Percentiles rank a stretch among this genome's conserved stretches.
phyloP scores from a whole-genome alignment of 2,329 filamentous ascomycete species.

The Podosphaera xanthii region DNA sequence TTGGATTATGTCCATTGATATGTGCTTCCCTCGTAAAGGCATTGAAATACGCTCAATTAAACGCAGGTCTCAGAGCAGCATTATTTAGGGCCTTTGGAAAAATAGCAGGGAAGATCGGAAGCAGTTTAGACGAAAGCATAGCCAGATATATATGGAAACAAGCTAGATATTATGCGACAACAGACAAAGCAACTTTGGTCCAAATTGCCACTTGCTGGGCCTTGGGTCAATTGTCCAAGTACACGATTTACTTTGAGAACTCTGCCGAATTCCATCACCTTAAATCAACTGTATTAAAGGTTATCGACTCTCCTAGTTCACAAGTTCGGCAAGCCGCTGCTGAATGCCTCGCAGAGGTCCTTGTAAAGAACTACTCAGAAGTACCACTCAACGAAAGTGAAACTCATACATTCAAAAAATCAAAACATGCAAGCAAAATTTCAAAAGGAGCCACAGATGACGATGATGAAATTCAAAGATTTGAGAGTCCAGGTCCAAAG shows the following conservation, averaged over 20 bases:
- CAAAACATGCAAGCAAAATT: slow-evolving; percentile 38
- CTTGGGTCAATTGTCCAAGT: slow-evolving; percentile 46
- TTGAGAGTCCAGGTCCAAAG: slow-evolving; percentile 53
- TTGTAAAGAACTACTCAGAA: slow-evolving; percentile 62
- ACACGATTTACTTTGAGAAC: slow-evolving; percentile 69
- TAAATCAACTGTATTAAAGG: slow-evolving; percentile 62
- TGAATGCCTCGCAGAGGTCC: slow-evolving; percentile 58
- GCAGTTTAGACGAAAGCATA: slow-evolving; percentile 59
- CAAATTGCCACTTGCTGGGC: slow-evolving; percentile 61
- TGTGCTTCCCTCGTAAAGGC: slow-evolving; percentile 53
- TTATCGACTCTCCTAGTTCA: slow-evolving; percentile 54
- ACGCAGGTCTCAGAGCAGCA: slow-evolving; percentile 63
- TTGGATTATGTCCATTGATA: slow-evolving; percentile 56
- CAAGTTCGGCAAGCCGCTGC: slow-evolving; percentile 69
- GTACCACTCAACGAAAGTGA: slow-evolving; percentile 26
- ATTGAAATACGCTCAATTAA: slow-evolving; percentile 53
- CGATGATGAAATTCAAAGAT: slow-evolving; percentile 42
- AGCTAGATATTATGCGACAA: slow-evolving; percentile 48
- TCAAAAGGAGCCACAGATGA: slow-evolving; percentile 53
- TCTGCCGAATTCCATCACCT: slow-evolving; percentile 76
- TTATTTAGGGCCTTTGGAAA: slow-evolving; percentile 56
- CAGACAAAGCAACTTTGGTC: slow-evolving; percentile 66
- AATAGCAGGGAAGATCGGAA: slow-evolving; percentile 50
- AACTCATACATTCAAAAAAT: slow-evolving; percentile 36
- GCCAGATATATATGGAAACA: slow-evolving; percentile 92